Evolutionary conservation across 1,284 basidiomycete species (phyloP), one percentile per base, ranked within the genome.

Genomic region (Mycena sp.): DNA sequence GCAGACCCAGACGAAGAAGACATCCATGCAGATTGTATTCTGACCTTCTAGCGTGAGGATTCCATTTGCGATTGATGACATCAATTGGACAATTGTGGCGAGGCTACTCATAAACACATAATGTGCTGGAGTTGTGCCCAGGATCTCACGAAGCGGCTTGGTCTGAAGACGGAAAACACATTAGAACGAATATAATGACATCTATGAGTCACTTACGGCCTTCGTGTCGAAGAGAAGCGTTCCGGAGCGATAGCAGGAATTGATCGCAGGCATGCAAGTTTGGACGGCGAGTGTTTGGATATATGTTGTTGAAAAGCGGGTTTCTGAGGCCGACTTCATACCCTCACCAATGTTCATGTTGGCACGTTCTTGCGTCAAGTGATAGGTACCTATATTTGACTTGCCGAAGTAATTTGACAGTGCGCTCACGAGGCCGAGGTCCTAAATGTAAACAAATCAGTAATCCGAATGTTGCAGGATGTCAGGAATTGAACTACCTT

Each of bases 1-100:
- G 30, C 68, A 69, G 16, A 72, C 67, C 68, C 68, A 72, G 1
- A 60, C 68, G 67, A 69, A 73, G 40, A 72, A 72, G 17, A 72
- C 65, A 59, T 73, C 67, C 6, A 68, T 63, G 49, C 71, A 72
- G 9, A 46, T 73, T 5, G 67, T 69, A 29, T 68, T 69, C 40
- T 71, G 69, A 14, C 67, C 72, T 48, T 73, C 71, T 23, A 72
- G 65, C 28, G 68, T 71, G 2, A 67, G 35, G 29, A 73, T 65
- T 6, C 52, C 67, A 58, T 71, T 71, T 19, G 69, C 71, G 16
- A 52, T 62, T 17, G 69, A 32, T 12, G 60, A 37, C 2, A 71
- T 32, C 1, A 71, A 40, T 11, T 69, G 65, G 23, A 67, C 62
- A 37, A 71, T 67, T 21, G 59, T 51, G 3, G 50, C 19, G 32